Evolutionary conservation across 768 basidiomycete species (phyloP), one percentile per base, ranked within the genome.

Genomic region (Lyophyllum shimeji): DNA sequence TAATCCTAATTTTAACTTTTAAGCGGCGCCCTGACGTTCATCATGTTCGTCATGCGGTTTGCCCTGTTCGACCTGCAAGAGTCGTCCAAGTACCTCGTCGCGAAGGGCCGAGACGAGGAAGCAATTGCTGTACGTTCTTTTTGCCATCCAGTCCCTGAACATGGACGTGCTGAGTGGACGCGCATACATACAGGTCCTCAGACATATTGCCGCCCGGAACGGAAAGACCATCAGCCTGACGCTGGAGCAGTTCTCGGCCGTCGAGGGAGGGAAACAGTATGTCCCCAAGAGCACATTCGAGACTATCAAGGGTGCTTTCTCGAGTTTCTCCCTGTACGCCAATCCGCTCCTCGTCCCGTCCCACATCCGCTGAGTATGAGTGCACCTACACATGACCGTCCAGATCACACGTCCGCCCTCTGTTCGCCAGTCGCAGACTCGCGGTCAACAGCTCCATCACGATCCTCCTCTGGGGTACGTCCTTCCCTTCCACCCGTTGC

Each of bases 21-120:
- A 57, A 81, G 80, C 25, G 80, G 81, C 13, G 67, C 65, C 21
- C 57, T 84, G 48, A 84, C 82, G 0, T 69, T 85, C 29, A 7
- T 80, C 44, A 75, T 82, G 66, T 86, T 83, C 68, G 64, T 82
- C 56, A 58, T 75, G 52, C 83, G 85, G 25, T 84, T 78, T 69
- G 65, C 82, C 52, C 69, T 85, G 23, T 85, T 87, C 58, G 78
- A 76, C 57, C 71, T 86, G 50, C 79, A 83, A 61, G 85, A 86
- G 63, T 82, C 82, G 0, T 79, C 85, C 8, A 86, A 86, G 61
- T 87, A 79, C 66, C 75, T 85, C 20, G 70, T 85, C 21, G 77
- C 76, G 3, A 78, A 81, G 61, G 82, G 83, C 21, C 76, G 77
- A 40, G 84, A 87, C 60, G 72, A 73, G 46, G 82, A 85, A 44